Evolutionary conservation across 176 grass and related monocot genomes (phyloP).

Genomic region (Triticum dicoccoides): DNA sequence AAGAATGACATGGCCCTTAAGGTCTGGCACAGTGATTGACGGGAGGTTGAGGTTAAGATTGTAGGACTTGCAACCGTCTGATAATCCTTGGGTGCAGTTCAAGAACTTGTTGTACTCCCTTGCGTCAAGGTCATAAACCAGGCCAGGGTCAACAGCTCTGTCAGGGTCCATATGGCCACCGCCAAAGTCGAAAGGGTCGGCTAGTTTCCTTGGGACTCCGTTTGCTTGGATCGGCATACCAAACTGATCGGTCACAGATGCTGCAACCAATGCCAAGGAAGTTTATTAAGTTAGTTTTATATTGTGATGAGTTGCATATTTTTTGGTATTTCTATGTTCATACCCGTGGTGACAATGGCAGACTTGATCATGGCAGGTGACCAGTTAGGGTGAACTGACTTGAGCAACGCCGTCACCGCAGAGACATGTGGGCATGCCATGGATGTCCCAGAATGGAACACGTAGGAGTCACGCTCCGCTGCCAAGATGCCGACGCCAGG

Average conservation of each 20-base stretch:
- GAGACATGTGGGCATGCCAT: not conserved
- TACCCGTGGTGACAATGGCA: not conserved
- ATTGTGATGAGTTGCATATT: not conserved
- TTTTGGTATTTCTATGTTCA: not conserved
- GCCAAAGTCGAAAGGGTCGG: too few relatives aligned
- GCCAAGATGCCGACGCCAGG: constrained; percentile 15
- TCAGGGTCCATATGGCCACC: too few relatives aligned
- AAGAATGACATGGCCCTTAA: not conserved
- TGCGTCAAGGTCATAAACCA: too few relatives aligned
- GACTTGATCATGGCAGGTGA: not conserved
- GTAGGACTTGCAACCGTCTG: not conserved
- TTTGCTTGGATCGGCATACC: not conserved
- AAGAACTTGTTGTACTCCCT: too few relatives aligned
- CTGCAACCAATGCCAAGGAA: not conserved
- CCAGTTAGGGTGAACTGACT: not conserved
- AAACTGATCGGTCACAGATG: not conserved
- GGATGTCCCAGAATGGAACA: not conserved
- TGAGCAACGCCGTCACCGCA: constrained; percentile 6
- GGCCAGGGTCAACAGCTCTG: too few relatives aligned
- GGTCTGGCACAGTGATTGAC: too few relatives aligned
- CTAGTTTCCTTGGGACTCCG: too few relatives aligned
- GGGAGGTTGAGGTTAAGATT: too few relatives aligned
- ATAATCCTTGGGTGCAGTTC: too few relatives aligned
- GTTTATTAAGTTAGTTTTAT: not conserved
- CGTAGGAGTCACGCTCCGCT: not conserved